These are phyloP conservation scores for Diaporthe sp. DNA, from an alignment of 2,329 filamentous ascomycete genomes.

Conservation along the genomic window DNA sequence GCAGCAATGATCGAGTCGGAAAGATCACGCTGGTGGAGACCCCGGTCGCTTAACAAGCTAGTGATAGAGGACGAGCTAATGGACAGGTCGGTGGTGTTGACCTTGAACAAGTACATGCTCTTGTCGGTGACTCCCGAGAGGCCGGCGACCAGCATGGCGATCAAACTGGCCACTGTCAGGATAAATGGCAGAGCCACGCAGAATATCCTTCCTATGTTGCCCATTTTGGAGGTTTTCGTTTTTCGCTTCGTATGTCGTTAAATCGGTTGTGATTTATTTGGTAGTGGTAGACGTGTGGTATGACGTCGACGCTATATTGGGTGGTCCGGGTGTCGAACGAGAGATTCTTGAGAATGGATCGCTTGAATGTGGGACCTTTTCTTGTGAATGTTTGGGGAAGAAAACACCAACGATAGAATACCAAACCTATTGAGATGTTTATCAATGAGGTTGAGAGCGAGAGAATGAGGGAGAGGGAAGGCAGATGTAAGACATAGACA, in stretches of 20 bases:
- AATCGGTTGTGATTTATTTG: not conserved
- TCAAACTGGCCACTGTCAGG: slow-evolving; percentile 81
- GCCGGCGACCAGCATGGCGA: slow-evolving; percentile 73
- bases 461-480: slow-evolving; percentile 4
- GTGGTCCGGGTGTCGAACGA: not conserved
- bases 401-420: slow-evolving; percentile 26
- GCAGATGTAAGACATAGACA: not conserved
- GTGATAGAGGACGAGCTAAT: slow-evolving; percentile 56
- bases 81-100: slow-evolving; percentile 73
- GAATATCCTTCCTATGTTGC: slow-evolving; percentile 78
- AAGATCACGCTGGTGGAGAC: slow-evolving; percentile 36
- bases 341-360: not conserved
- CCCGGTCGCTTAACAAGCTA: slow-evolving; percentile 44
- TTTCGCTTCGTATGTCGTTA: not conserved
- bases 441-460: slow-evolving; percentile 15
- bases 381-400: not conserved
- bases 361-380: not conserved
- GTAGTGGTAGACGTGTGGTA: not conserved
- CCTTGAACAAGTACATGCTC: slow-evolving; percentile 68
- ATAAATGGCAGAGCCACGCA: slow-evolving; percentile 91
- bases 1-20: slow-evolving; percentile 47
- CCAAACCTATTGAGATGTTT: slow-evolving; percentile 5
- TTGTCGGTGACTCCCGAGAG: slow-evolving; percentile 69
- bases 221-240: slow-evolving; percentile 54
- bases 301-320: not conserved